A percentile compares a stretch with the other conserved stretches of the same genome.
Conservation (phyloP, 768 basidiomycete genomes). For the Tulasnella sp. region DNA sequence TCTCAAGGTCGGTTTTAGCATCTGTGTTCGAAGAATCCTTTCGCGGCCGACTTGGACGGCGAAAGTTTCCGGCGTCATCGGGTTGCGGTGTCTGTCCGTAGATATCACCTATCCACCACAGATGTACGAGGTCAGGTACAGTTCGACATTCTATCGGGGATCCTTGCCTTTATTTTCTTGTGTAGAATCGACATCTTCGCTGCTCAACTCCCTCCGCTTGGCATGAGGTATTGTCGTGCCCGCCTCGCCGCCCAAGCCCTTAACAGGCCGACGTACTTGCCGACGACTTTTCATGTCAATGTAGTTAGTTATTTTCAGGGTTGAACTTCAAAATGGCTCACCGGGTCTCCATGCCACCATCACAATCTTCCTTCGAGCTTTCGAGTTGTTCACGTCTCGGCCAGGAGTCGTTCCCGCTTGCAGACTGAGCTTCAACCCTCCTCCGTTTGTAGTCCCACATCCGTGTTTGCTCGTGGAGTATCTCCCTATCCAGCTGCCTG, state of each 20-base stretch:
- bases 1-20: background rate
- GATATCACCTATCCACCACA: background rate
- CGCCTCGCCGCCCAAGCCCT: background rate
- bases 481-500: background rate
- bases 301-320: background rate
- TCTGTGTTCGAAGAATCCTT: background rate
- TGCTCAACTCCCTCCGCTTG: background rate
- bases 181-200: no score
- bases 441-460: slow-evolving; percentile 7
- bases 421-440: background rate
- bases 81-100: background rate
- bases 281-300: background rate
- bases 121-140: no score
- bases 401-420: background rate
- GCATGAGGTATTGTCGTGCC: background rate
- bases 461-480: background rate
- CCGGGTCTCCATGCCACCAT: background rate
- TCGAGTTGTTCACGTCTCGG: background rate
- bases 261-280: background rate
- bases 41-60: background rate
- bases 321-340: background rate
- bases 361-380: background rate
- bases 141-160: no score
- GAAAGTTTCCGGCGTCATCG: background rate
- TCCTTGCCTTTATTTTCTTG: no score